A percentile compares a stretch with the other conserved stretches of the same genome.
These are phyloP conservation scores for Pythium angustatum DNA, from an alignment of 352 stramenopile genomes.

Conservation along the genomic window DNA sequence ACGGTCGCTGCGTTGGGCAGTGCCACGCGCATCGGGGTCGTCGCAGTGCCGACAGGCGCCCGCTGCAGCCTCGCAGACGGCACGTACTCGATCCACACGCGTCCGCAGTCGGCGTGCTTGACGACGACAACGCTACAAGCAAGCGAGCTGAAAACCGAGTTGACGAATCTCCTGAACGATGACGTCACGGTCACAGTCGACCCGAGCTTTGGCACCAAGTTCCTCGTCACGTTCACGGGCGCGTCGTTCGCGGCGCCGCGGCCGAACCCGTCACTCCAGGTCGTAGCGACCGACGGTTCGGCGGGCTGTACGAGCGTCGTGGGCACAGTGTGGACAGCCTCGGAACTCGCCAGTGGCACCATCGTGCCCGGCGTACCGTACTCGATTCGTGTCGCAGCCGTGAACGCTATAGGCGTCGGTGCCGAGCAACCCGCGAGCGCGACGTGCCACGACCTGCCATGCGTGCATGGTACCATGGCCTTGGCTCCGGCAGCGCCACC, in stretches of 20 bases:
- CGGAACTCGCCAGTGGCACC: slow-evolving; percentile 76
- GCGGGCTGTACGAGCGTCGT: slow-evolving; percentile 49
- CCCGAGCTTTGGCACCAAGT: slow-evolving; percentile 51
- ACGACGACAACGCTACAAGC: slow-evolving; percentile 34
- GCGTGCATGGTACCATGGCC: slow-evolving; percentile 34
- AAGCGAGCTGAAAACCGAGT: slow-evolving; percentile 28
- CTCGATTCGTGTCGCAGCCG: slow-evolving; percentile 86
- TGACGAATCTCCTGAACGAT: slow-evolving; percentile 55
- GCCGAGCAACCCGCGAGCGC: slow-evolving; percentile 42
- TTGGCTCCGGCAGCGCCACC: slow-evolving; percentile 71
- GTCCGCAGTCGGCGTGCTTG: slow-evolving; percentile 56
- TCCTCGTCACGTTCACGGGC: slow-evolving; percentile 90
- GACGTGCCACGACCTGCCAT: slow-evolving; percentile 55
- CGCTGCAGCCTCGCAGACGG: slow-evolving; percentile 42
- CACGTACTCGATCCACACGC: slow-evolving; percentile 52
- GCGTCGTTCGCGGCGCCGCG: slow-evolving; percentile 50
- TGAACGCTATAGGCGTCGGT: slow-evolving; percentile 87
- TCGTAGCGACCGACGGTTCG: slow-evolving; percentile 56
- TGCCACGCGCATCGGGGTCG: slow-evolving; percentile 44
- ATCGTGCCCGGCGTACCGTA: slow-evolving; percentile 85
- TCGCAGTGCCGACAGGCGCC: slow-evolving; percentile 22
- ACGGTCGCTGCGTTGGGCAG: slow-evolving; percentile 24
- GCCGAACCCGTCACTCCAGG: slow-evolving; percentile 35
- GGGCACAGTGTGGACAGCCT: slow-evolving; percentile 64
- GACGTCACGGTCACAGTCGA: slow-evolving; percentile 65